Conservation (phyloP, 2,329 filamentous ascomycete genomes). For the Xylaria sp. region DNA sequence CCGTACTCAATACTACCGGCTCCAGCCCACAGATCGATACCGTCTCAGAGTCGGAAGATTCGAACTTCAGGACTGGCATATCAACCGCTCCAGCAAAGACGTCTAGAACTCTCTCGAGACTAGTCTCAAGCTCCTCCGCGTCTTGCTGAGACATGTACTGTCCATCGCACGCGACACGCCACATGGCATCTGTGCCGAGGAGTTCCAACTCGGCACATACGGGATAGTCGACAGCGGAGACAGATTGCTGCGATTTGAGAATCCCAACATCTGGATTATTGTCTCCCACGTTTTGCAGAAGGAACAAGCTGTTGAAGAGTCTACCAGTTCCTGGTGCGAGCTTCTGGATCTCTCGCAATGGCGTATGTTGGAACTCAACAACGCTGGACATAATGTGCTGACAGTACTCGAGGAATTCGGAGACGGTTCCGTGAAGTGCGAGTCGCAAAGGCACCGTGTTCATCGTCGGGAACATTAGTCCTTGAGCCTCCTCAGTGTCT, state of each 20-base stretch:
- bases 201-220: slow-evolving; percentile 77
- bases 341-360: slow-evolving; percentile 63
- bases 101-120: slow-evolving; percentile 54
- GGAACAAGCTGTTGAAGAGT: slow-evolving; percentile 53
- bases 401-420: slow-evolving; percentile 64
- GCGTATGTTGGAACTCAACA: slow-evolving; percentile 69
- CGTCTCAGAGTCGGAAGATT: slow-evolving; percentile 31
- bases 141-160: slow-evolving; percentile 44
- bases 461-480: slow-evolving; percentile 81
- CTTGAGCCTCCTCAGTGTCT: slow-evolving; percentile 63
- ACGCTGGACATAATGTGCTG: slow-evolving; percentile 65
- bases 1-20: slow-evolving; percentile 32
- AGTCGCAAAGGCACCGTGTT: slow-evolving; percentile 76
- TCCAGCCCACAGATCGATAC: slow-evolving; percentile 64
- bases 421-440: slow-evolving; percentile 62
- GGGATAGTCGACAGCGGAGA: slow-evolving; percentile 71
- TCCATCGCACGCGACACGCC: slow-evolving; percentile 67
- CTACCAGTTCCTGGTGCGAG: slow-evolving; percentile 35
- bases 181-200: slow-evolving; percentile 49
- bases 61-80: slow-evolving; percentile 50
- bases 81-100: slow-evolving; percentile 49
- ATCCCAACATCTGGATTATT: neutral
- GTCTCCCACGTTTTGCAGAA: slow-evolving; percentile 42
- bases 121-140: slow-evolving; percentile 47
- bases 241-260: slow-evolving; percentile 57